These are phyloP conservation scores for Emergomyces orientalis DNA, from an alignment of 2,329 filamentous ascomycete species.

Conservation along the genomic window DNA sequence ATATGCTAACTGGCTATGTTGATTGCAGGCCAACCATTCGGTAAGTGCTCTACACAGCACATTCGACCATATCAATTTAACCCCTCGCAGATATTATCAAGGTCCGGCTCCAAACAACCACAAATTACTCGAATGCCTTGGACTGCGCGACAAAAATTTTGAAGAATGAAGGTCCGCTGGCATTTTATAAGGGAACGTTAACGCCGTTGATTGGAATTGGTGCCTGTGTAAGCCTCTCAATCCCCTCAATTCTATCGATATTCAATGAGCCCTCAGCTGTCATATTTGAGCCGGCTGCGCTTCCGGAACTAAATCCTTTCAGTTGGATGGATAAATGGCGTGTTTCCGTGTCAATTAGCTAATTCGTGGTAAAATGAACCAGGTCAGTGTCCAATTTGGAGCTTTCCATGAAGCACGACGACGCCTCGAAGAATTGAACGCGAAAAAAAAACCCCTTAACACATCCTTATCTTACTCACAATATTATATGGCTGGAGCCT, in stretches of 20 bases:
- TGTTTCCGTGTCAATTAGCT: not conserved
- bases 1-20: slow-evolving; percentile 21
- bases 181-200: slow-evolving; percentile 97
- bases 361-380: slow-evolving; percentile 10
- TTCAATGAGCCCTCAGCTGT: not conserved
- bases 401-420: slow-evolving; percentile 90
- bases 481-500: slow-evolving; percentile 84
- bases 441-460: slow-evolving; percentile 33
- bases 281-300: not conserved
- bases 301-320: not conserved
- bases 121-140: slow-evolving; percentile 68
- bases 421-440: slow-evolving; percentile 68
- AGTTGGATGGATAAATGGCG: not conserved
- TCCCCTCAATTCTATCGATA: not conserved
- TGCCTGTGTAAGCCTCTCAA: slow-evolving; percentile 60
- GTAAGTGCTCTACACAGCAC: slow-evolving; percentile 32
- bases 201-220: slow-evolving; percentile 93
- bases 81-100: slow-evolving; percentile 73
- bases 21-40: slow-evolving; percentile 53
- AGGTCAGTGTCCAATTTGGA: slow-evolving; percentile 89
- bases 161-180: slow-evolving; percentile 73
- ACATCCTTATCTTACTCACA: slow-evolving; percentile 63
- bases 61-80: slow-evolving; percentile 5
- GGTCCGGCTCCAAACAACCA: slow-evolving; percentile 86
- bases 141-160: slow-evolving; percentile 76